Base-by-base conservation (phyloP, 306 rosid genomes). In the Vigna radiata region DNA sequence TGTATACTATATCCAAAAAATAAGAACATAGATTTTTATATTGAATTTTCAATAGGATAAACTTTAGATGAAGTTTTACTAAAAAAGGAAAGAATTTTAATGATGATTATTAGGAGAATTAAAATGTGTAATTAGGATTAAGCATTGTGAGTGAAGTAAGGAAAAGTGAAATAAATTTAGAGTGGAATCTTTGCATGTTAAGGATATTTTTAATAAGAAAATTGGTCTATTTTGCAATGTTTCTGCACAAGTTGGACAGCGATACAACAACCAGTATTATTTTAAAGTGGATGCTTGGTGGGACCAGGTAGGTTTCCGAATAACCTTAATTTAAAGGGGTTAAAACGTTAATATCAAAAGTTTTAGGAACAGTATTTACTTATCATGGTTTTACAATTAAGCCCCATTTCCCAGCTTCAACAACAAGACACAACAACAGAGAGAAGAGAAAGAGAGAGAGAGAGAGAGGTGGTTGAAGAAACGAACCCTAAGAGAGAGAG, bases 401-500 rank as follows among this genome's bases (percentile, higher is more conserved):
- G 71, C 70, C 87, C 64, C 55, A 80, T 66, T 41, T 43, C n/a
- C 18, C 53, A 66, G 86, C 94, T 66, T 89, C 77, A 68, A 71
- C 86, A 65, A 82, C 65, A 85, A 85, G 84, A 85, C 82, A 70
- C 70, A 75, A 70, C 65, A 75, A 85, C 81, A 76, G 77, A 76
- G 81, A 68, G 14, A 7, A 16, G 58, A 47, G 59, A 47, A 23
- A 61, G 41, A 31, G 15, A 63, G 78, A 77, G 55, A 77, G 55
- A 29, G 14, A 63, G 80, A 77, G 56, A 73, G 81, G 79, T 72
- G n/a, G 78, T 72, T 72, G 72, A 50, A 60, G 72, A 78, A 78
- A 55, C 77, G 77, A 90, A 90, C 97, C 97, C 97, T 88, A 86
- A 59, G 59, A 72, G 68, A 79, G 74, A 78, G 77, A 68, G 65